Base-by-base conservation (phyloP, 192 early-diverging fungal genomes). In the Diversispora epigaea region DNA sequence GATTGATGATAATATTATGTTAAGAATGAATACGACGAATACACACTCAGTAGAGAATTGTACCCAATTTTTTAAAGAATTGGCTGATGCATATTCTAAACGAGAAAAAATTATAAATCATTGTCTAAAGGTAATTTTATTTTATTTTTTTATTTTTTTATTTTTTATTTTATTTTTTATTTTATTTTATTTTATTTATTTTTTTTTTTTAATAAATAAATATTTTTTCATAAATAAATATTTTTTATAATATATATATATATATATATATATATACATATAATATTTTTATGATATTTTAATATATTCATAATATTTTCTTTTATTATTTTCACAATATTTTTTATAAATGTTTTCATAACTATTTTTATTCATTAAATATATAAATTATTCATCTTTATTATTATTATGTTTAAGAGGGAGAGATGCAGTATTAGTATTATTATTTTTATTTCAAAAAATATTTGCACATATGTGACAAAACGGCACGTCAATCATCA, bases 1-100 rank as follows among this genome's bases (percentile, higher is more conserved):
- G 69, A 82, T 92, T n/a, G 92, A 93, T 75, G 91, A 93, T 79
- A 93, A 91, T 79, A 92, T 93, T 50, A 91, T 92, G 75, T 81
- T 91, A 44, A 84, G 89, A 22, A 81, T 93, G 73, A 93, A 93
- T 80, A 84, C 81, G 43, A 91, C 91, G n/a, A 83, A 92, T 77
- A 91, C 89, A 4, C 86, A 88, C 19, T 85, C 86, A 1, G 83
- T 79, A 55, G 76, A 79, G 55, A 86, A 86, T 12, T 93, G 92
- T 64, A 76, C 80, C 39, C 85, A 81, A 32, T 84, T 93, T 40
- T 92, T 93, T 49, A 86, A 83, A 25, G 81, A 89, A 41, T 80
- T 93, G 54, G 79, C 89, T 19, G 79, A 82, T 1, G 90, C 92
- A 11, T 93, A 92, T 75, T 60, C 73, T 47, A 85, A 87, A 73